Percentiles rank a stretch among this genome's conserved stretches.
Evolutionary conservation across 2,329 filamentous ascomycete genomes (phyloP).

Genomic region (Eutypella sp.): DNA sequence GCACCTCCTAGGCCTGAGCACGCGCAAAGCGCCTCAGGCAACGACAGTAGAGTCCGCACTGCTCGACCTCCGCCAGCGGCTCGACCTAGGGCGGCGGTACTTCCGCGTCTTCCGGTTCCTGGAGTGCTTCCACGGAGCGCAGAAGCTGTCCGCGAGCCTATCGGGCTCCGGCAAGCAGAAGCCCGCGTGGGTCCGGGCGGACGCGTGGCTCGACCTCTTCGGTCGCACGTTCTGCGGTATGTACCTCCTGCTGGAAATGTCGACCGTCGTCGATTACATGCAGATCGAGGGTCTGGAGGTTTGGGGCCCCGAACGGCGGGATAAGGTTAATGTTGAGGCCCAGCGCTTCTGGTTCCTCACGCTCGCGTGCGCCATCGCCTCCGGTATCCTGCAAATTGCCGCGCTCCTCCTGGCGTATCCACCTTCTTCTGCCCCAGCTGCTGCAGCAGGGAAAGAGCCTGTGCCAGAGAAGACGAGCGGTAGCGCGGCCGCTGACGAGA

Average conservation of each 20-base stretch:
- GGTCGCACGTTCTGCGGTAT: conserved; percentile 58
- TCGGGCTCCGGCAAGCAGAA: not conserved
- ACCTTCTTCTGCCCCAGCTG: conserved; percentile 31
- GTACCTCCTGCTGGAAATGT: conserved; percentile 63
- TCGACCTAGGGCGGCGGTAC: conserved; percentile 53
- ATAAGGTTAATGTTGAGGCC: conserved; percentile 49
- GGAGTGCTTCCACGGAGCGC: conserved; percentile 51
- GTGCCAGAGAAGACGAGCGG: too few species aligned
- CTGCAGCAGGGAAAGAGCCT: conserved; percentile 25
- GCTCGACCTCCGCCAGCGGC: conserved; percentile 30
- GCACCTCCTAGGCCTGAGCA: conserved; percentile 13
- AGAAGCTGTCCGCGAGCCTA: conserved; percentile 29
- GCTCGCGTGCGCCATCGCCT: conserved; percentile 46
- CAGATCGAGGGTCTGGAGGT: conserved; percentile 40
- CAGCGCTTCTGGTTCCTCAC: conserved; percentile 68
- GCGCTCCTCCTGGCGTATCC: conserved; percentile 30
- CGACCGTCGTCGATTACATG: conserved; percentile 53
- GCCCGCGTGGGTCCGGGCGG: too few species aligned
- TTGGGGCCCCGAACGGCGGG: conserved; percentile 46
- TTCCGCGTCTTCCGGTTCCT: conserved; percentile 67
- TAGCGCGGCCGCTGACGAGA: conserved; percentile 26
- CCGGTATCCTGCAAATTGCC: conserved; percentile 38
- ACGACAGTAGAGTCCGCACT: conserved; percentile 28
- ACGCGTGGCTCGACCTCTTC: conserved; percentile 48
- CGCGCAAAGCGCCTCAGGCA: conserved; percentile 14